Base-by-base conservation (phyloP, 495 filamentous ascomycete genomes). In the Aspergillus kassunensis region DNA sequence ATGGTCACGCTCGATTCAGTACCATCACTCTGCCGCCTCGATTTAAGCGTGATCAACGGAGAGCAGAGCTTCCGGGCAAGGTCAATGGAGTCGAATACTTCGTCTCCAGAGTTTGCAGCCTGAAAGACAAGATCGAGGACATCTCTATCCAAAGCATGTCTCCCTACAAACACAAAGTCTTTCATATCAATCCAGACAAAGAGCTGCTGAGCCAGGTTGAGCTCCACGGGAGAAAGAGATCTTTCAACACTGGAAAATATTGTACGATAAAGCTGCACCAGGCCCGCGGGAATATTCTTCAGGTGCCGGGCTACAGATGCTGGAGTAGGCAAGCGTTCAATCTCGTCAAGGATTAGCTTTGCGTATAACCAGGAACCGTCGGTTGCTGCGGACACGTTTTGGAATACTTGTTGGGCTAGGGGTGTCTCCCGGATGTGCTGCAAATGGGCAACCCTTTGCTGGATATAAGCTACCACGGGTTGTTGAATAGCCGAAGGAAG, bases 141-240 rank as follows among this genome's bases (percentile, higher is more conserved):
- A 3, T 27, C 41, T 29, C 13, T 27, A 27, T 43, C 41, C 41
- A 43, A 13, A 3, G 21, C 41, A 15, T 16, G 0, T 15, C 41
- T 27, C 3, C 41, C 41, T 0, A 43, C 41, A 3, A 12, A 23
- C 7, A 43, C 41, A 29, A 43, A 43, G 23, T 43, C 41, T 29
- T 27, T 27, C 41, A 43, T 27, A 16, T 29, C 41, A 29, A 43
- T 43, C 41, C 41, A 43, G 21, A 43, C 13, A 27, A 43, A 43
- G 2, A 43, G 41, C 23, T 43, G 41, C 23, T 43, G 41, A 4
- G 41, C 20, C 8, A 43, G 12, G 1, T 29, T 27, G 23, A 43
- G 41, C 41, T 43, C 23, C 3, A 29, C 4, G 4, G 41, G 21
- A 13, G 23, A 43, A 27, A 43, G 21, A 12, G 41, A 12, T 5